Base-by-base conservation (phyloP, 2,329 filamentous ascomycete species). In the Aspergillus spinulosporus region DNA sequence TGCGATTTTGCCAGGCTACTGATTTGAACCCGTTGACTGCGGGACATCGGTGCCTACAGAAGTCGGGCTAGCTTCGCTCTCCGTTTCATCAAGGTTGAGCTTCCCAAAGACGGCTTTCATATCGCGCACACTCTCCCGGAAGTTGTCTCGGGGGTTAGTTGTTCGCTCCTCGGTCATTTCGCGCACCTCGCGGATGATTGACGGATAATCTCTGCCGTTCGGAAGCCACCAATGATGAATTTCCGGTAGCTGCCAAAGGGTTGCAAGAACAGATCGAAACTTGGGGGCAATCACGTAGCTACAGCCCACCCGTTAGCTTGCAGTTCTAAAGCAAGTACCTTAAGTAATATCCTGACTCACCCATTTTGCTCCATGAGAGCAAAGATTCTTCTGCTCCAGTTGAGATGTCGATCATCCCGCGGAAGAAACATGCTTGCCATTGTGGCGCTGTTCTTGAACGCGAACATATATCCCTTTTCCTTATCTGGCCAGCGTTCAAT, bases 221-320 rank as follows among this genome's bases (percentile, higher is more conserved):
- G 92, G 90, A 2, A 97, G 82, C 94, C 94, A 99, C 90, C 92
- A 97, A 56, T 87, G 81, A 45, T 84, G 84, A 52, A 92, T 85
- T 15, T 87, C 85, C 11, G 84, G 82, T 43, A 90, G 83, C 58
- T 83, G 79, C 80, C 94, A 96, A 21, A 90, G 72, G 46, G 88
- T 82, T 31, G 89, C 85, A 82, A 97, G 88, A 62, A 87, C 87
- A 32, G 77, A 80, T 56, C 93, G 88, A 65, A 93, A 86, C 9
- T 84, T 84, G 31, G 84, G 78, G 1, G 92, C 88, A 64, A 90
- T 92, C 28, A 96, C 88, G 70, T 95, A 96, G 39, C 93, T 97
- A 60, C 4, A 26, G 15, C 12, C 11, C n/a, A 40, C 31, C 32
- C 21, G n/a, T 49, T 14, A 49, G 47, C 47, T 28, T 39, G 3